phyloP scores from a whole-genome alignment of 106 monocot genomes.

The Alisma plantagoaquatica region DNA sequence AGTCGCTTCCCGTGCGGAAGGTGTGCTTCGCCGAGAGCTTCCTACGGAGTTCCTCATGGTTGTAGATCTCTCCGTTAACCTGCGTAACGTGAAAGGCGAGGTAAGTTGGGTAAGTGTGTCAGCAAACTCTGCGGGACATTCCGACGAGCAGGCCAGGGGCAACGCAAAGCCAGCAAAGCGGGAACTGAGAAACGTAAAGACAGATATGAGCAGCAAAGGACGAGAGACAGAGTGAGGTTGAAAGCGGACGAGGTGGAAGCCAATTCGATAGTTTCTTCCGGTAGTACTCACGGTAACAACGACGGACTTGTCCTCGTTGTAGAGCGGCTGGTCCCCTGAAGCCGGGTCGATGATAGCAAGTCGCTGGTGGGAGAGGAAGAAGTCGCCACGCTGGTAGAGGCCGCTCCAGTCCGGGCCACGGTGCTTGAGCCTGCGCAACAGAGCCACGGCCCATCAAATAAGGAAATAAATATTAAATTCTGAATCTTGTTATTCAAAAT shows the following conservation, averaged over 20 bases:
- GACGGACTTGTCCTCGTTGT: slow-evolving; percentile 53
- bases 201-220: neutral
- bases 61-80: slow-evolving; percentile 91
- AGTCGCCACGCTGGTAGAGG: slow-evolving; percentile 35
- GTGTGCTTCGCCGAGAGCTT: slow-evolving; percentile 39
- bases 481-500: too few relatives aligned
- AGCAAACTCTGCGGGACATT: slow-evolving; percentile 2
- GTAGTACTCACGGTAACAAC: slow-evolving; percentile 35
- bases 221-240: too few relatives aligned
- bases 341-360: slow-evolving; percentile 54
- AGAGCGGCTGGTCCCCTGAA: slow-evolving; percentile 63
- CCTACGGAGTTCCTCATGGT: slow-evolving; percentile 68
- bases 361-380: slow-evolving; percentile 44
- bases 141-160: neutral
- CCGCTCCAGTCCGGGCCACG: slow-evolving; percentile 71
- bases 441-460: neutral
- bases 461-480: too few relatives aligned
- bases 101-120: too few relatives aligned
- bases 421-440: slow-evolving; percentile 47
- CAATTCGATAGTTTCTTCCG: neutral
- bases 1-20: slow-evolving; percentile 79
- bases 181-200: neutral
- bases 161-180: neutral
- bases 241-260: too few relatives aligned
- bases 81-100: too few relatives aligned